These are phyloP conservation scores for Suhomyces atakaporum DNA, from an alignment of 1,139 yeast genomes.

Conservation along the genomic window DNA sequence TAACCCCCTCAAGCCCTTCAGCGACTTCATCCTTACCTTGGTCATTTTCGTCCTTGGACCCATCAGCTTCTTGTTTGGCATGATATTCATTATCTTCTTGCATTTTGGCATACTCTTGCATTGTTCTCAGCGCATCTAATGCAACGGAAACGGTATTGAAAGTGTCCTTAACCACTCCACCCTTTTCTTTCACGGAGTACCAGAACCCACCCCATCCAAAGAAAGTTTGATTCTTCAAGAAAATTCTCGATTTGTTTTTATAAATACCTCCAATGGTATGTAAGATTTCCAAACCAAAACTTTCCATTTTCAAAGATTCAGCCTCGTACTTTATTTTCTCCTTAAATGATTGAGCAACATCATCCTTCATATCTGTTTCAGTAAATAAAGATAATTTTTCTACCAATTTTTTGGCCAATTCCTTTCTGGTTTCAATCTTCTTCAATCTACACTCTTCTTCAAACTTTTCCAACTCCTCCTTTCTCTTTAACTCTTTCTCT, in stretches of 20 bases:
- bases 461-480: constrained; percentile 69
- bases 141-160: constrained; percentile 84
- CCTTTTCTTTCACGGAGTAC: constrained; percentile 83
- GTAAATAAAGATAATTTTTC: constrained; percentile 75
- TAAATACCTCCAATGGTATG: constrained; percentile 85
- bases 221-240: constrained; percentile 59
- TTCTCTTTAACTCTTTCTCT: constrained; percentile 45
- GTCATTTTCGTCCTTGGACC: constrained; percentile 30
- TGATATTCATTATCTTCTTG: constrained; percentile 61
- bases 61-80: constrained; percentile 42
- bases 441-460: constrained; percentile 77
- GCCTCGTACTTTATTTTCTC: constrained; percentile 80
- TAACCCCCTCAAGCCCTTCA: constrained; percentile 23
- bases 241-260: constrained; percentile 63
- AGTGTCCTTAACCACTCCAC: constrained; percentile 81
- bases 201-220: constrained; percentile 85
- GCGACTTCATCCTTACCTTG: constrained; percentile 41
- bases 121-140: constrained; percentile 83
- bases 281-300: constrained; percentile 87
- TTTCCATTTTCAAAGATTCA: constrained; percentile 86
- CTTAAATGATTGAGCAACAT: constrained; percentile 67
- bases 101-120: constrained; percentile 77
- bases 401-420: constrained; percentile 62
- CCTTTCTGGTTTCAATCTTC: constrained; percentile 70
- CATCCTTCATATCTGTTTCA: constrained; percentile 75